Base-by-base conservation (phyloP, 2,329 filamentous ascomycete genomes). In the Monosporascus cannonballus region DNA sequence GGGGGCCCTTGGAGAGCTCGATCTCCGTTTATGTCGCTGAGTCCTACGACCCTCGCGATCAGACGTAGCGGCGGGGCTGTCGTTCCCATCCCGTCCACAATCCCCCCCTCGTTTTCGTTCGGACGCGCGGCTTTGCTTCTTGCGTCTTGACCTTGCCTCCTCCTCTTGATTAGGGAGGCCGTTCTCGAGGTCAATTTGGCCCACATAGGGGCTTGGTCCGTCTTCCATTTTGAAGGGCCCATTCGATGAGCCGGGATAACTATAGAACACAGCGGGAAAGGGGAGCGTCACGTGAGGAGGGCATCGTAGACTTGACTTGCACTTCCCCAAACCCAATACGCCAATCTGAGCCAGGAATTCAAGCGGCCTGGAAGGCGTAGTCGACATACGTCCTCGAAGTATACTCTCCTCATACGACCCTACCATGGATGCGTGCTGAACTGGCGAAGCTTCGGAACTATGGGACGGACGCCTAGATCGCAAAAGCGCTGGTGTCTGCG, bases 381-480 rank as follows among this genome's bases (percentile, higher is more conserved):
- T 96, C 27, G 94, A 97, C 94, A 99, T 99, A 56, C 94, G 84
- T 39, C 94, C 94, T 47, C 90, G 85, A 2, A 99, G 75, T 55
- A 99, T 96, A 27, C 91, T 96, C 71, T 99, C 94, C 70, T 99
- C 94, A 61, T 96, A 99, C 2, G 93, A 96, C 2, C 94, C 94
- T 2, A 97, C 93, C 88, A 99, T 95, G 3, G 92, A 92, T 8
- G 93, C 92, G 69, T 95, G 90, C 52, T 93, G 89, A 27, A 94
- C 74, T 4, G 90, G 86, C 3, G 90, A 90, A 3, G 77, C 73
- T 46, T 96, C 92, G 0, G 86, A 84, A 17, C 82, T 79, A 46
- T 89, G 75, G 0, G 92, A 96, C 0, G 86, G 85, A 8, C 81
- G 75, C 44, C 90, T 79, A 3, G 83, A 75, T 3, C 79, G 76